Evolutionary conservation across 768 basidiomycete genomes (phyloP), one percentile per base, ranked within the genome.

Genomic region (Pholiota molesta): DNA sequence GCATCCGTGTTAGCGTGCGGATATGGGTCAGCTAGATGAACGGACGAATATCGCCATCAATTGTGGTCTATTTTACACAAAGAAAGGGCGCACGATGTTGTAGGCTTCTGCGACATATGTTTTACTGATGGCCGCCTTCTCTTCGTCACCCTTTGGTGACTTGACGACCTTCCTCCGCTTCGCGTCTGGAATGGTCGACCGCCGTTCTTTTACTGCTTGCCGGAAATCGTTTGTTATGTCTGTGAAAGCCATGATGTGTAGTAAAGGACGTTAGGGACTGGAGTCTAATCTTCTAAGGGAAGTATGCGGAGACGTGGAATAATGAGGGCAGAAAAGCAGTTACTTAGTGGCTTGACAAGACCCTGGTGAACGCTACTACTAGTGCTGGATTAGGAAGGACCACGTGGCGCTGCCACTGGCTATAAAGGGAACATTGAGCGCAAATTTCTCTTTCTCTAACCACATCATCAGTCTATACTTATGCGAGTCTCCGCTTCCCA

Each of bases 31-130:
- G 75, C 93, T 95, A 42, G 52, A 11, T 44, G 55, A 31, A 40
- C 37, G 35, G 51, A 37, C n/a, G 19, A 49, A 49, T 26, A 10
- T 9, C 11, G 47, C 23, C n/a, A 33, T 42, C 28, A 58, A n/a
- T 45, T 21, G 55, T 55, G 29, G 45, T 40, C 23, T 52, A 37
- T 47, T 45, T 19, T 49, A 31, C 16, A 51, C 13, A 44, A 45
- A 17, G 45, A 35, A 52, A 42, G 40, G 33, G 66, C 69, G 44
- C 71, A 83, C 93, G 65, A 95, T 85, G 44, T 80, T 83, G 70
- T 93, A 89, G 7, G 89, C 94, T 69, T 95, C 92, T 60, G 80
- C 74, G 57, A 94, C 69, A 73, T 90, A 95, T 66, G 86, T 83
- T 73, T 88, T 89, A 64, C 82, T 85, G 60, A 87, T 72, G 19